phyloP scores from a whole-genome alignment of 2,329 filamentous ascomycete species.

The Paracorniculantispora psalliotae region DNA sequence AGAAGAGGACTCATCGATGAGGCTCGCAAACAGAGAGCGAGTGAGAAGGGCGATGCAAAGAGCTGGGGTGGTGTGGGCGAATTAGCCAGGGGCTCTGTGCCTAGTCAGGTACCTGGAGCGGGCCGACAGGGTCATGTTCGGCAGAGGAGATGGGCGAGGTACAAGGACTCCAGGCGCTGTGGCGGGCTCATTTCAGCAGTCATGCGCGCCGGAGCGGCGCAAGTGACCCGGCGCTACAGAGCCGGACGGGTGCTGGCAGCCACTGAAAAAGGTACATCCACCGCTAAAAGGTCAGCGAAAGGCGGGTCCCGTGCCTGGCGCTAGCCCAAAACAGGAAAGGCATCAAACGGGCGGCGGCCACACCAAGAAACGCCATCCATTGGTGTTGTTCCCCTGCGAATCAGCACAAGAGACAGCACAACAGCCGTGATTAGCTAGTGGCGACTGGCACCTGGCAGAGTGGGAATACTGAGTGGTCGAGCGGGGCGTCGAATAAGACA shows the following conservation, averaged over 20 bases:
- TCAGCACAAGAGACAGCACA: not conserved
- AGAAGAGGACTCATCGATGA: not conserved
- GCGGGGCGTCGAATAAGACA: not conserved
- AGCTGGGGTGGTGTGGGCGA: not conserved
- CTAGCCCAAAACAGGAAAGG: conserved; percentile 4
- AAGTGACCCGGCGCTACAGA: too few species aligned
- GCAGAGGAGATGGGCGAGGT: not conserved
- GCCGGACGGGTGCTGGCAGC: too few species aligned
- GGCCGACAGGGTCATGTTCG: not conserved
- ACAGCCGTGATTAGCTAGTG: too few species aligned
- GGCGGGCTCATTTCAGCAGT: not conserved
- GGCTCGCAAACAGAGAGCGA: conserved; percentile 2
- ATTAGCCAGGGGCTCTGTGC: not conserved
- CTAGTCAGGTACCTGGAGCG: conserved; percentile 5
- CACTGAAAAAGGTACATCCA: not conserved
- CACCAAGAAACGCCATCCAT: too few species aligned
- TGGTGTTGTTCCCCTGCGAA: too few species aligned
- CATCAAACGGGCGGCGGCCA: not conserved
- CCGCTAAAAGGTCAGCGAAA: not conserved
- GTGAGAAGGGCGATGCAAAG: not conserved
- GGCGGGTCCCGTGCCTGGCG: conserved; percentile 9
- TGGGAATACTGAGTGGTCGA: too few species aligned
- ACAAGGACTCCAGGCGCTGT: not conserved
- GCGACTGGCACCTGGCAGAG: not conserved
- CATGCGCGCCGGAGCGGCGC: not conserved